phyloP scores from a whole-genome alignment of 2,329 filamentous ascomycete species.

The Neofusicoccum umdonicola region DNA sequence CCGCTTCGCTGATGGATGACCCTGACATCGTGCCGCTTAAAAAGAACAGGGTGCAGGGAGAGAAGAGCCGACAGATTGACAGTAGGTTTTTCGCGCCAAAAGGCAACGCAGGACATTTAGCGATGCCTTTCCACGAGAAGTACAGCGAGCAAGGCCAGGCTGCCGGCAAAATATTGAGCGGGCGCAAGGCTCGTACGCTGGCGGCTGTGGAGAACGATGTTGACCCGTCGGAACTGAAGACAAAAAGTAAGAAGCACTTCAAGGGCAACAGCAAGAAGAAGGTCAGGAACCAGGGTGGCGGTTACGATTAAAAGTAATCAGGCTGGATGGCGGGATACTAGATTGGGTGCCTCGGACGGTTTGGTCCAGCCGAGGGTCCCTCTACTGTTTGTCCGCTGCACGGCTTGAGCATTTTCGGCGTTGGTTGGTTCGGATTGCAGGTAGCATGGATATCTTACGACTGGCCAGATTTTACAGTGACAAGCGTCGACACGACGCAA shows the following conservation, averaged over 20 bases:
- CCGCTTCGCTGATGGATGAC: constrained; percentile 45
- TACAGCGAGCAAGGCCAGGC: constrained; percentile 76
- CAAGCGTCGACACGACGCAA: too few species aligned
- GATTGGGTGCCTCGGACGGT: not conserved
- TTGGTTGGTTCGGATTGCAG: not conserved
- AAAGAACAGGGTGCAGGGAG: constrained; percentile 49
- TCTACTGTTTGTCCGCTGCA: not conserved
- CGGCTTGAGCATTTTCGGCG: constrained; percentile 10
- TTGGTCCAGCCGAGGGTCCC: not conserved
- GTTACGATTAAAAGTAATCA: not conserved
- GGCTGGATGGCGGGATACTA: not conserved
- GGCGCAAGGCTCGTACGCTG: constrained; percentile 78
- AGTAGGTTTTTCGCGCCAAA: constrained; percentile 80
- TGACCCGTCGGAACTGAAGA: constrained; percentile 72
- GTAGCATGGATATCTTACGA: not conserved
- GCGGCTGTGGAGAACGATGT: constrained; percentile 80
- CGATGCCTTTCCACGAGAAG: constrained; percentile 83
- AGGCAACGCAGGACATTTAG: constrained; percentile 64
- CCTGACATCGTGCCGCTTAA: constrained; percentile 49
- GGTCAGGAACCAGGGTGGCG: constrained; percentile 24
- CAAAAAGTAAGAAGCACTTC: constrained; percentile 86
- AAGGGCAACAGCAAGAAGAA: constrained; percentile 68
- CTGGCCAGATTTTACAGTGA: not conserved
- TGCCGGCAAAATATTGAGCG: constrained; percentile 65
- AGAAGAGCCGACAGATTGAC: constrained; percentile 76